phyloP scores from a whole-genome alignment of 2,329 filamentous ascomycete genomes.

The Aspergillus niger region DNA sequence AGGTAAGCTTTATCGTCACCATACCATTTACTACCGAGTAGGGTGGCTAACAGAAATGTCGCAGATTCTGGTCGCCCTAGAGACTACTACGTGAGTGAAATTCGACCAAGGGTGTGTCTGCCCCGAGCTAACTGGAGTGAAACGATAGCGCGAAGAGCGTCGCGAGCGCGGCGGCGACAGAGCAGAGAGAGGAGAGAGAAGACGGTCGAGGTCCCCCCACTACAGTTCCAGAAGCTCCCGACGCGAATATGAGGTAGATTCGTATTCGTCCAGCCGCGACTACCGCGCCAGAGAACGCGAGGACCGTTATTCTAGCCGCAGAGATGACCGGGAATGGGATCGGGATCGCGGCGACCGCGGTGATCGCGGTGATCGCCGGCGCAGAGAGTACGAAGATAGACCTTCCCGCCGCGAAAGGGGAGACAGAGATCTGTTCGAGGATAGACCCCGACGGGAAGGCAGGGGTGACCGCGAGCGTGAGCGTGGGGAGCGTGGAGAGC shows the following conservation, averaged over 20 bases:
- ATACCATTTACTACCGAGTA: not conserved
- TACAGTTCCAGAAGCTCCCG: conserved; percentile 67
- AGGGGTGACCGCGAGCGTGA: conserved; percentile 38
- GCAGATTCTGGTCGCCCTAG: conserved; percentile 56
- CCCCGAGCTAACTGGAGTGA: not conserved
- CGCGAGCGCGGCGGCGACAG: conserved; percentile 47
- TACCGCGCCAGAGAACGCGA: conserved; percentile 93
- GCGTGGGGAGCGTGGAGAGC: conserved; percentile 29
- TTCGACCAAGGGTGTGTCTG: not conserved
- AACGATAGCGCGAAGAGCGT: conserved; percentile 48
- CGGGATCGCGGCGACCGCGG: conserved; percentile 62
- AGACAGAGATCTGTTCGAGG: conserved; percentile 65
- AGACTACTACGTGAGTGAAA: conserved; percentile 54
- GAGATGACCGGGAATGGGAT: conserved; percentile 75
- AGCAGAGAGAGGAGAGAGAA: conserved; percentile 59
- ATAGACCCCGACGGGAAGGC: conserved; percentile 53
- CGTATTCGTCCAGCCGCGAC: conserved; percentile 89
- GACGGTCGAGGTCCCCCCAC: conserved; percentile 85
- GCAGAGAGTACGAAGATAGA: conserved; percentile 66
- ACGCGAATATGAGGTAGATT: conserved; percentile 75
- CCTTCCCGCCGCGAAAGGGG: conserved; percentile 53
- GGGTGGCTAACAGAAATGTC: conserved; percentile 38
- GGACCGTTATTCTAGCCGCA: conserved; percentile 78
- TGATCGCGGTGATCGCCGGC: conserved; percentile 35
- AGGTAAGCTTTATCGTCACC: conserved; percentile 55